phyloP scores from a whole-genome alignment of 2,329 filamentous ascomycete species.

The Cladosporium sp. region DNA sequence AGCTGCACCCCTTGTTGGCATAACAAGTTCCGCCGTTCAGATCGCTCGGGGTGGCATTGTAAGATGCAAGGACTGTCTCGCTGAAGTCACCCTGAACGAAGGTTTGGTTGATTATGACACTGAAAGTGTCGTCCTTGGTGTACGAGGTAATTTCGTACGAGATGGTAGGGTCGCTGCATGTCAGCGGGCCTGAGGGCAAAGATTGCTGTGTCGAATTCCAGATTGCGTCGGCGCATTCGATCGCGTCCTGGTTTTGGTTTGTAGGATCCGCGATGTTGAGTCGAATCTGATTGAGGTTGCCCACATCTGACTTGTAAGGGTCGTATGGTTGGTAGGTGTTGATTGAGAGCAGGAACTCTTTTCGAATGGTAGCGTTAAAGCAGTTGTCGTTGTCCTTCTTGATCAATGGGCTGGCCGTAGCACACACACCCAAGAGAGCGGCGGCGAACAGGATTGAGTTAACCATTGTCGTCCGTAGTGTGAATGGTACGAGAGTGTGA shows the following conservation, averaged over 20 bases:
- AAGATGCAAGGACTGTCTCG: conserved; percentile 2
- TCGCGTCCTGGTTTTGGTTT: conserved; percentile 3
- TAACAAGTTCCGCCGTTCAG: not conserved
- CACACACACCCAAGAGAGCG: not conserved
- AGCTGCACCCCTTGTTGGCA: not conserved
- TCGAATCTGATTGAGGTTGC: not conserved
- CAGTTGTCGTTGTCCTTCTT: not conserved
- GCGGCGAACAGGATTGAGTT: not conserved
- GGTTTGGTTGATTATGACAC: conserved; percentile 3
- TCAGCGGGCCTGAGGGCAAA: not conserved
- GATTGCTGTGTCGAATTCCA: not conserved
- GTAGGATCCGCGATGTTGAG: conserved; percentile 1
- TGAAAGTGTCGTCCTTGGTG: not conserved
- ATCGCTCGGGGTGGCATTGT: not conserved
- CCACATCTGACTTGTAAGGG: not conserved
- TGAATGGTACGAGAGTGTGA: not conserved
- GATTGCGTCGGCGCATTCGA: not conserved
- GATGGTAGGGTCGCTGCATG: conserved; percentile 7
- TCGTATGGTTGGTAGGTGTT: not conserved
- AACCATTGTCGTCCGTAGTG: not conserved
- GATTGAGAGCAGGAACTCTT: not conserved
- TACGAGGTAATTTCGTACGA: not conserved
- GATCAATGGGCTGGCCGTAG: conserved; percentile 5
- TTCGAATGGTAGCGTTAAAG: conserved; percentile 2
- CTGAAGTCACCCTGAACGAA: not conserved